Conservation (phyloP, 805 yeast species). For the Yarrowia alimentaria region DNA sequence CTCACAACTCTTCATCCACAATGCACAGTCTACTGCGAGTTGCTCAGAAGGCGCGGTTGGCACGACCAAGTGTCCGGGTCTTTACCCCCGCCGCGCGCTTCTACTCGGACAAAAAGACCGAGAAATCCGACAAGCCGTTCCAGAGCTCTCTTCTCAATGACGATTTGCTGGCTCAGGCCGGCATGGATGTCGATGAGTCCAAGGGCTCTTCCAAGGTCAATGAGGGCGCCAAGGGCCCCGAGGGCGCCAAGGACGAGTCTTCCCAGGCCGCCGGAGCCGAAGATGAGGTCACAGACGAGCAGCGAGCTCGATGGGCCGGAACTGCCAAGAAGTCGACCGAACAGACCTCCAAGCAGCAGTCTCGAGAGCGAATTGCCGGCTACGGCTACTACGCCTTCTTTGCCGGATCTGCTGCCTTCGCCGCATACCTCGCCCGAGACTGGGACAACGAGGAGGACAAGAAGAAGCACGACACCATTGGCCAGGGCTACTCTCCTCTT, state of each 20-base stretch:
- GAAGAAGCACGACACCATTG: constrained; percentile 53
- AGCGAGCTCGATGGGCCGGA: constrained; percentile 51
- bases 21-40: constrained; percentile 27
- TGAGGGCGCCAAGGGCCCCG: no score
- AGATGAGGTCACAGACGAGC: constrained; percentile 32
- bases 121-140: constrained; percentile 30
- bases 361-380: constrained; percentile 79
- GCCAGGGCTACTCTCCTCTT: constrained; percentile 65
- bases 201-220: constrained; percentile 28
- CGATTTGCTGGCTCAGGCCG: constrained; percentile 79
- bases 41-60: constrained; percentile 25
- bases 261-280: constrained; percentile 28
- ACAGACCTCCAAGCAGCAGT: constrained; percentile 43
- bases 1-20: constrained; percentile 16
- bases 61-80: constrained; percentile 19
- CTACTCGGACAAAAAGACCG: constrained; percentile 34
- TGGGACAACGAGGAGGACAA: constrained; percentile 79
- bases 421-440: constrained; percentile 70
- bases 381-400: constrained; percentile 60
- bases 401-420: constrained; percentile 51
- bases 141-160: constrained; percentile 67
- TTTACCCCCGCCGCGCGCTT: constrained; percentile 25
- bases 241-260: constrained; percentile 15
- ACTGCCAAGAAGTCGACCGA: constrained; percentile 45
- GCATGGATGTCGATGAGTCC: constrained; percentile 54